phyloP scores from a whole-genome alignment of 202 grass and related monocot genomes.

The Cymbopogon flexuosus region DNA sequence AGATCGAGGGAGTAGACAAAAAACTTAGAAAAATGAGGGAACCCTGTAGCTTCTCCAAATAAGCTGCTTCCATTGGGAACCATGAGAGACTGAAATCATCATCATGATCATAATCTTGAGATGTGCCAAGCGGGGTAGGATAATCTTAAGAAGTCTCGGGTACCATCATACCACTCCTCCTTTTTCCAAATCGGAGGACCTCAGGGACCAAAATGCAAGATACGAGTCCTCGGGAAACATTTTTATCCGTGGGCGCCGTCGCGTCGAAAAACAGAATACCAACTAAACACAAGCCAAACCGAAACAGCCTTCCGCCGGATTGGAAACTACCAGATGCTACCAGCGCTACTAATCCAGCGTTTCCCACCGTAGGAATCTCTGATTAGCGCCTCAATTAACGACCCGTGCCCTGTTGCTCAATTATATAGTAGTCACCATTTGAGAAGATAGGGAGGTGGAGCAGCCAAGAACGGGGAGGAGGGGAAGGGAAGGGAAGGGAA shows the following conservation, averaged over 20 bases:
- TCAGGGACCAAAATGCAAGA: not conserved
- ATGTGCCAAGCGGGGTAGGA: too few species aligned
- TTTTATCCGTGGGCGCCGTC: conserved; percentile 6
- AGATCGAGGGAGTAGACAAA: too few species aligned
- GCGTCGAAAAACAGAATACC: not conserved
- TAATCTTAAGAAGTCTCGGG: too few species aligned
- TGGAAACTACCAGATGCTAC: conserved; percentile 38
- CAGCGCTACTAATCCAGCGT: conserved; percentile 7
- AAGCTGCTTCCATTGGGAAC: too few species aligned
- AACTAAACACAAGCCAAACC: conserved; percentile 29
- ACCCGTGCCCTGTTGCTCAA: not conserved
- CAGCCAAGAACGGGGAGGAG: conserved; percentile 13
- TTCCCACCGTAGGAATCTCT: not conserved
- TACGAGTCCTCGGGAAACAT: not conserved
- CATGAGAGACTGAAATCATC: too few species aligned
- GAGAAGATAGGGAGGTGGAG: not conserved
- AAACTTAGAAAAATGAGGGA: too few species aligned
- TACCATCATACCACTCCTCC: too few species aligned
- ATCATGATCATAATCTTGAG: too few species aligned
- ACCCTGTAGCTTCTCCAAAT: too few species aligned
- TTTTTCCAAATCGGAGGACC: not conserved
- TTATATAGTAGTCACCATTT: conserved; percentile 42
- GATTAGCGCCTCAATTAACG: conserved; percentile 15
- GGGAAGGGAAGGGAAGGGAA: too few species aligned
- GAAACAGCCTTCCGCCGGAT: conserved; percentile 23